Percentiles rank a stretch among this genome's conserved stretches.
These are phyloP conservation scores for Sextonia rubra DNA, from an alignment of 164 flowering plant species.

Conservation along the genomic window DNA sequence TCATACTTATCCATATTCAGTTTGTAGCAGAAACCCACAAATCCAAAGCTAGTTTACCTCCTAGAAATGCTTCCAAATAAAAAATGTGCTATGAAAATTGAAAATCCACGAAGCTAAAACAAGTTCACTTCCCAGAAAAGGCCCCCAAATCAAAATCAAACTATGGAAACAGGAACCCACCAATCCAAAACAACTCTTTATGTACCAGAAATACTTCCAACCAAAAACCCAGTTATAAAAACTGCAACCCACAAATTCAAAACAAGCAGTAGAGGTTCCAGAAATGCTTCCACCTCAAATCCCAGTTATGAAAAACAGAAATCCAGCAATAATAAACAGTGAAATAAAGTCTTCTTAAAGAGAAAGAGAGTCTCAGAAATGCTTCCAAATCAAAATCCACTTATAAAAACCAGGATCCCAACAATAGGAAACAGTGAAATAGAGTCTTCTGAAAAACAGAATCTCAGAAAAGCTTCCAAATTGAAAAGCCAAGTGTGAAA, in stretches of 20 bases:
- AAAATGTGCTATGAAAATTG: neutral
- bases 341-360: neutral
- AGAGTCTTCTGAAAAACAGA: neutral
- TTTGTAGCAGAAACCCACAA: neutral
- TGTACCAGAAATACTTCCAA: too few relatives aligned
- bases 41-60: neutral
- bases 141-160: neutral
- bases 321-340: neutral
- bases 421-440: neutral
- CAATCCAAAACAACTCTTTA: neutral
- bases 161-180: neutral
- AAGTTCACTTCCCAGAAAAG: neutral
- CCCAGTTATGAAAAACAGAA: neutral
- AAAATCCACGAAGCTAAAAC: neutral
- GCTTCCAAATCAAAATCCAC: neutral
- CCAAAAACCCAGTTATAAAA: neutral
- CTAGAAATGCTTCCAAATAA: neutral
- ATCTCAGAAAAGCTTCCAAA: neutral
- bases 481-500: neutral
- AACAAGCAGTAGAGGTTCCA: neutral
- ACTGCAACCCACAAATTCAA: neutral
- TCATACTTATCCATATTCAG: constrained; percentile 2
- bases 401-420: neutral
- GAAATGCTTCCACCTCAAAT: neutral
- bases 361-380: neutral